Conservation (phyloP, 306 rosid genomes). For the Pterocarpus macrocarpus region DNA sequence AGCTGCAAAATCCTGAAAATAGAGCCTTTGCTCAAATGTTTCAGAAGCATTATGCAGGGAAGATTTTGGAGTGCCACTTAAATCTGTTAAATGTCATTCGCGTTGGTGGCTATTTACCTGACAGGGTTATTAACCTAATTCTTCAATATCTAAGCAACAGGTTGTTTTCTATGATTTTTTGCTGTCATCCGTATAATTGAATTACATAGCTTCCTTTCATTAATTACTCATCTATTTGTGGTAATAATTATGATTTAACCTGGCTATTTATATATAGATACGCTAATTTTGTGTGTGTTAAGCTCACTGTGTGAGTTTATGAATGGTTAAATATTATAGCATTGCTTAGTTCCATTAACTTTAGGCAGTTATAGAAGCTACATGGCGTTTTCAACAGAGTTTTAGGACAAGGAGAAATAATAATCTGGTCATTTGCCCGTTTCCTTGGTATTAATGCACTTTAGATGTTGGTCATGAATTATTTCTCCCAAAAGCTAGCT, state of each 20-base stretch:
- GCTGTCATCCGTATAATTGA: slow-evolving; percentile 15
- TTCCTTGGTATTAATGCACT: neutral
- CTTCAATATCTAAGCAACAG: slow-evolving; percentile 96
- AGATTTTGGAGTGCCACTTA: slow-evolving; percentile 90
- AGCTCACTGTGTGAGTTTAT: neutral
- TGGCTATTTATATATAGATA: neutral
- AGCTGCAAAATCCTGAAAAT: slow-evolving; percentile 91
- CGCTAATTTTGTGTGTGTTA: neutral
- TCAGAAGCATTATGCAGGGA: slow-evolving; percentile 93
- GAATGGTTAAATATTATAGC: neutral
- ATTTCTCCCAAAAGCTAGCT: too few species aligned
- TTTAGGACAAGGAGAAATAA: neutral
- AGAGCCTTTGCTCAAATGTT: slow-evolving; percentile 94
- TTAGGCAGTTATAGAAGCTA: slow-evolving; percentile 3
- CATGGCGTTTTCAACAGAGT: neutral
- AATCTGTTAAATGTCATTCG: slow-evolving; percentile 85
- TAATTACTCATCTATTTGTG: neutral
- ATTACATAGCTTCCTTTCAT: slow-evolving; percentile 5
- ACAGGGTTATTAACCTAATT: slow-evolving; percentile 89
- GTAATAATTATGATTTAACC: neutral
- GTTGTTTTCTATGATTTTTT: slow-evolving; percentile 45
- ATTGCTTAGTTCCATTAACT: neutral
- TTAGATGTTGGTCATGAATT: neutral
- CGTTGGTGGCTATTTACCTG: slow-evolving; percentile 91
- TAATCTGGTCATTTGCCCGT: neutral